Base-by-base conservation (phyloP, 805 yeast species). In the Starmerella floricola region DNA sequence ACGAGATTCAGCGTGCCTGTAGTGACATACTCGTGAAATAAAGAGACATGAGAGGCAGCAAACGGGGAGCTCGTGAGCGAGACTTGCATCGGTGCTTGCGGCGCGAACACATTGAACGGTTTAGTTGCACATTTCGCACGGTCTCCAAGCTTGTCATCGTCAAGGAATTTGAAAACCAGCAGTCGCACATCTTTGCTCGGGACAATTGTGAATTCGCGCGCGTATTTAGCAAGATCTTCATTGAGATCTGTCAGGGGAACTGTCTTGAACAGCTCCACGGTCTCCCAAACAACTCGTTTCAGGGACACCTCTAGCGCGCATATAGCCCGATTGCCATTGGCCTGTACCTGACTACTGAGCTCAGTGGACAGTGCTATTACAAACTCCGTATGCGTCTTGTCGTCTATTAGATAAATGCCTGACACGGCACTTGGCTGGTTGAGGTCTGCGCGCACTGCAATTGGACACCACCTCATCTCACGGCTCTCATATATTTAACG, bases 41-140 rank as follows among this genome's bases (percentile, higher is more conserved):
- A 44, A 2, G 62, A 59, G 5, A 62, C 53, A 47, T 62, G 60
- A 32, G 56, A 54, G 8, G 54, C 44, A 8, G 60, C 61, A 39
- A 60, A 61, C 8, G 65, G 64, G 15, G 60, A 51, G 47, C 60
- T 56, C 21, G 36, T 46, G 23, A 58, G 31, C 4, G 26, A 29
- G 13, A 50, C 51, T 8, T 11, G 23, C 5, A 20, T 27, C 26
- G 11, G 16, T 18, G 12, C 33, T n/a, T 15, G 11, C 29, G 15
- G 42, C 24, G 31, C 27, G 23, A 16, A 33, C 8, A n/a, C 33
- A 11, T 4, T n/a, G 20, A 19, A 37, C 18, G 34, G 32, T 18
- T 38, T 8, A 26, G 15, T 36, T 8, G 40, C 41, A 3, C 4
- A 26, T 11, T n/a, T 12, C 15, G 28, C 18, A 13, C 36, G 40